A percentile compares a stretch with the other conserved stretches of the same genome.
phyloP scores from a whole-genome alignment of 1,139 yeast species.

The Williopsis jadinii region DNA sequence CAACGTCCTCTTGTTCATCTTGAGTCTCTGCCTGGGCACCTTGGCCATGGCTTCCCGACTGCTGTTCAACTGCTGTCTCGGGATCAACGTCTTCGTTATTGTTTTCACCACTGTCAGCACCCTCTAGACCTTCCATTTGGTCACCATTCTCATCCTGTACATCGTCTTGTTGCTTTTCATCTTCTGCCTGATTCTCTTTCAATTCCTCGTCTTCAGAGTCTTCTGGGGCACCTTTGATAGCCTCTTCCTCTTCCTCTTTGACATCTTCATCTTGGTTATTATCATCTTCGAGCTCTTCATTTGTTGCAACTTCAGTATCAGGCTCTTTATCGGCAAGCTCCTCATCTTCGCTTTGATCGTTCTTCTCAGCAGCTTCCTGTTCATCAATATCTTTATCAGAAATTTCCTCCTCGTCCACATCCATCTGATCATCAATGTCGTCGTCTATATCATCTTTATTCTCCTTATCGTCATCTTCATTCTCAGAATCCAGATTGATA shows the following conservation, averaged over 20 bases:
- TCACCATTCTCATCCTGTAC: slow-evolving; percentile 24
- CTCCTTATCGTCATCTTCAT: slow-evolving; percentile 42
- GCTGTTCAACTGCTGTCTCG: slow-evolving; percentile 67
- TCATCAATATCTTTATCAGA: slow-evolving; percentile 18
- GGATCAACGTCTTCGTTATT: slow-evolving; percentile 45
- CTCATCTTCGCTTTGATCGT: slow-evolving; percentile 25
- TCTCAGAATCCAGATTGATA: slow-evolving; percentile 67
- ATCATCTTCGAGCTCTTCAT: slow-evolving; percentile 25
- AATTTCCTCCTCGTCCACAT: slow-evolving; percentile 23
- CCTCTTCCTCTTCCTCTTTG: slow-evolving; percentile 23
- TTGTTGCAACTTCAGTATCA: slow-evolving; percentile 27
- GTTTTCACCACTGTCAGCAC: slow-evolving; percentile 43
- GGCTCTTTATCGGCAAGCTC: slow-evolving; percentile 29
- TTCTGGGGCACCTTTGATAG: slow-evolving; percentile 24
- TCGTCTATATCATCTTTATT: slow-evolving; percentile 20
- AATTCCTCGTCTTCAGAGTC: slow-evolving; percentile 26
- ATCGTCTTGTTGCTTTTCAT: slow-evolving; percentile 20
- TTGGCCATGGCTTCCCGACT: slow-evolving; percentile 63
- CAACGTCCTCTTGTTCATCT: slow-evolving; percentile 64
- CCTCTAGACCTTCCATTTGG: slow-evolving; percentile 29
- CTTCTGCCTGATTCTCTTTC: slow-evolving; percentile 24
- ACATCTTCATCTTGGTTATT: slow-evolving; percentile 26
- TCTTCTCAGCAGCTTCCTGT: slow-evolving; percentile 22
- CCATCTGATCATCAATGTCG: slow-evolving; percentile 27
- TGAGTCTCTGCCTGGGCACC: slow-evolving; percentile 68